These are phyloP conservation scores for Tolypocladium capitatum DNA, from an alignment of 2,329 filamentous ascomycete genomes.

Conservation along the genomic window DNA sequence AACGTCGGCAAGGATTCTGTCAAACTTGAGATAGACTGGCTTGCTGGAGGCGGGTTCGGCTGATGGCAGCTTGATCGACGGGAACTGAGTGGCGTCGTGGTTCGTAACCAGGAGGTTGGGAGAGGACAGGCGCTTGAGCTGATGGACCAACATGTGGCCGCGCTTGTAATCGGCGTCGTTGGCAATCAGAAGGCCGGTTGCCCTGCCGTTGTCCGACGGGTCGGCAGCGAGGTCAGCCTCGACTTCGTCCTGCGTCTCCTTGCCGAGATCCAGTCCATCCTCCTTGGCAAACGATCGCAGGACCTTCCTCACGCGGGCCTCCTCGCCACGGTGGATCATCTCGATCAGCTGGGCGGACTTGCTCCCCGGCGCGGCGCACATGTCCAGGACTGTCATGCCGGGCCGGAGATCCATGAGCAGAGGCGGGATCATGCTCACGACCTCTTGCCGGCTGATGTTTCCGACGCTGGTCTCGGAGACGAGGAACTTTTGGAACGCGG, in stretches of 20 bases:
- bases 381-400: slow-evolving; percentile 84
- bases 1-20: slow-evolving; percentile 90
- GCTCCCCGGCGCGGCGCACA: slow-evolving; percentile 93
- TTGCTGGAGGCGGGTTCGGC: slow-evolving; percentile 37
- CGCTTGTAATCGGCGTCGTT: slow-evolving; percentile 97
- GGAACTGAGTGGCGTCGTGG: slow-evolving; percentile 92
- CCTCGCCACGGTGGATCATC: slow-evolving; percentile 85
- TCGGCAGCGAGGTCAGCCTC: slow-evolving; percentile 43
- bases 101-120: slow-evolving; percentile 96
- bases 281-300: slow-evolving; percentile 50
- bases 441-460: slow-evolving; percentile 94
- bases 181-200: slow-evolving; percentile 83
- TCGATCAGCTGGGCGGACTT: slow-evolving; percentile 94
- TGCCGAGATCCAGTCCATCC: slow-evolving; percentile 39
- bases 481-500: slow-evolving; percentile 92
- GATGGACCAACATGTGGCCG: slow-evolving; percentile 92
- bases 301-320: slow-evolving; percentile 65
- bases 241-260: slow-evolving; percentile 32
- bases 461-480: slow-evolving; percentile 95
- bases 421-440: slow-evolving; percentile 97
- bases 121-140: slow-evolving; percentile 92
- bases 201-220: slow-evolving; percentile 64
- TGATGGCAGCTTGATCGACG: slow-evolving; percentile 71
- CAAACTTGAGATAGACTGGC: slow-evolving; percentile 80
- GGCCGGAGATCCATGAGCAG: slow-evolving; percentile 83